Evolutionary conservation across 345 rosid species (phyloP).

Genomic region (Eucalyptus virginea): DNA sequence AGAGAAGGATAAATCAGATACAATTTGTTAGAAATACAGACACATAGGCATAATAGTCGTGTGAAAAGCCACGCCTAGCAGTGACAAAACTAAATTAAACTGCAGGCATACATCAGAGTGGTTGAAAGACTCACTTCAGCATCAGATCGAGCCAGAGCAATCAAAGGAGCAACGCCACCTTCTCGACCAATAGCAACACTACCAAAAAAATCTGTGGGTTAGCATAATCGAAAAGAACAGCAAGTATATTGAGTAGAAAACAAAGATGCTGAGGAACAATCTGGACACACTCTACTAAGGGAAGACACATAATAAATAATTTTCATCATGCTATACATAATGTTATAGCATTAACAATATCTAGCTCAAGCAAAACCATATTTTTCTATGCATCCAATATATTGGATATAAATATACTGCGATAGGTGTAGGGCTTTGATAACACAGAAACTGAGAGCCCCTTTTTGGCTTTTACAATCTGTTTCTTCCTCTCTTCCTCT

Average conservation of each 20-base stretch:
- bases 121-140: conserved; percentile 17
- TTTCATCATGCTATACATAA: neutral
- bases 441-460: too few relatives aligned
- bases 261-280: neutral
- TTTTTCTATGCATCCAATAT: neutral
- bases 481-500: too few relatives aligned
- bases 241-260: neutral
- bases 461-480: too few relatives aligned
- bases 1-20: neutral
- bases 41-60: neutral
- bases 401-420: too few relatives aligned
- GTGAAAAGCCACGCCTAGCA: neutral
- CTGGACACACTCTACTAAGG: neutral
- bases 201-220: neutral
- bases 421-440: too few relatives aligned
- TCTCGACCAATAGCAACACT: conserved; percentile 40
- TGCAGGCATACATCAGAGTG: neutral
- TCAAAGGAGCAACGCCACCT: conserved; percentile 37
- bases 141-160: conserved; percentile 29
- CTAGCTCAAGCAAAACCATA: neutral
- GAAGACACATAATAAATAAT: neutral
- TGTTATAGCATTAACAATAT: neutral
- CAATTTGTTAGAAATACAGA: neutral
- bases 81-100: neutral
- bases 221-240: neutral